These are phyloP conservation scores for Persicaria maculosa DNA, from an alignment of 148 eudicot genomes.

Conservation along the genomic window DNA sequence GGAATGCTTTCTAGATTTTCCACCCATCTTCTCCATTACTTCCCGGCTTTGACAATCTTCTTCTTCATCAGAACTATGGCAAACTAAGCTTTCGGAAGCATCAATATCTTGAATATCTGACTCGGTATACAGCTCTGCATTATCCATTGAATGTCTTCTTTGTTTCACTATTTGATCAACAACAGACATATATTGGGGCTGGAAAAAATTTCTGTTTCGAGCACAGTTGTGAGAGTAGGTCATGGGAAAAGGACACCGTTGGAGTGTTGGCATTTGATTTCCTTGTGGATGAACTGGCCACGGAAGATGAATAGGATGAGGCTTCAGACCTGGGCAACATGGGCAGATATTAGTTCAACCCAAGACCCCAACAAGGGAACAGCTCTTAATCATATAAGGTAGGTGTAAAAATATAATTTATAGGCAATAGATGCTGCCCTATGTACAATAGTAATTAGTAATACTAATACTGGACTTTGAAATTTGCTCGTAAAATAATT, in stretches of 20 bases:
- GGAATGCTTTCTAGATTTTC: conserved; percentile 45
- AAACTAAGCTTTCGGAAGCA: conserved; percentile 20
- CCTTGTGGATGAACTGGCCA: conserved; percentile 80
- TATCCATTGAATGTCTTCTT: conserved; percentile 52
- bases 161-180: conserved; percentile 39
- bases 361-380: background rate
- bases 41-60: conserved; percentile 25
- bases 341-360: background rate
- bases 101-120: conserved; percentile 39
- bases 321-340: conserved; percentile 26
- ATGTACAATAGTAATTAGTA: no score
- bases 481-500: background rate
- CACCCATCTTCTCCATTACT: conserved; percentile 34
- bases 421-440: no score
- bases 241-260: conserved; percentile 69
- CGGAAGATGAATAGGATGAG: conserved; percentile 62
- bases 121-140: conserved; percentile 38
- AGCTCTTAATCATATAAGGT: no score
- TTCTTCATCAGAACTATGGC: conserved; percentile 26
- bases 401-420: no score
- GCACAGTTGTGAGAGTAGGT: conserved; percentile 61
- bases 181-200: conserved; percentile 43
- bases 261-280: conserved; percentile 58
- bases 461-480: no score
- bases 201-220: conserved; percentile 49